phyloP scores from a whole-genome alignment of 129 eudicot genomes.

The Flaveria trinervia region DNA sequence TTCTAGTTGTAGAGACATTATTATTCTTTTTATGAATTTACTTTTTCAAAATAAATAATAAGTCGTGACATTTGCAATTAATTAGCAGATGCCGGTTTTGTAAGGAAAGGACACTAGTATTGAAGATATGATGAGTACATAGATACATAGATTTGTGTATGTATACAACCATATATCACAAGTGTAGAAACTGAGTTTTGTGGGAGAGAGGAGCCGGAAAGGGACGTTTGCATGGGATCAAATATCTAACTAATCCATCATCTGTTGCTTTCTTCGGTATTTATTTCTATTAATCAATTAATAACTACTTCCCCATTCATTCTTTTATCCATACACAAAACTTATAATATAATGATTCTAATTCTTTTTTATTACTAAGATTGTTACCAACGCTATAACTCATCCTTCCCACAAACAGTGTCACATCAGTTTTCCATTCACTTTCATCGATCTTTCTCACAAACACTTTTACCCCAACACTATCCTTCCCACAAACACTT shows the following conservation, averaged over 20 bases:
- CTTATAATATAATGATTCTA: no score
- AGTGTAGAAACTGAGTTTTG: constrained; percentile 35
- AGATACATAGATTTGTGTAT: constrained; percentile 18
- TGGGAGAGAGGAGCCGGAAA: constrained; percentile 67
- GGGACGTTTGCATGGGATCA: constrained; percentile 75
- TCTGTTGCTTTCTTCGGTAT: constrained; percentile 53
- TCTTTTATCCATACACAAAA: background rate
- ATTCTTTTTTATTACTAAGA: no score
- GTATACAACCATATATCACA: constrained; percentile 20
- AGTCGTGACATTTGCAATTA: background rate
- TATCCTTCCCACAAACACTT: no score
- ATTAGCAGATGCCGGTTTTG: constrained; percentile 20
- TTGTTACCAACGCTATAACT: no score
- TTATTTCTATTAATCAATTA: constrained; percentile 22
- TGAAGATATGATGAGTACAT: constrained; percentile 19
- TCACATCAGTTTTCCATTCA: no score
- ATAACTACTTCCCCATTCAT: constrained; percentile 19
- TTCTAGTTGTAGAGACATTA: background rate
- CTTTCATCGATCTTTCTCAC: no score
- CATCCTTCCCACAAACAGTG: no score
- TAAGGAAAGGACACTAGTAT: constrained; percentile 18
- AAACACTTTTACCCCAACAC: no score
- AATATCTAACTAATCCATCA: constrained; percentile 40
- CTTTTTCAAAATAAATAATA: no score
- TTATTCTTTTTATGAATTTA: background rate